These are phyloP conservation scores for Yamadazyma ubonensis DNA, from an alignment of 805 yeast genomes.

Conservation along the genomic window DNA sequence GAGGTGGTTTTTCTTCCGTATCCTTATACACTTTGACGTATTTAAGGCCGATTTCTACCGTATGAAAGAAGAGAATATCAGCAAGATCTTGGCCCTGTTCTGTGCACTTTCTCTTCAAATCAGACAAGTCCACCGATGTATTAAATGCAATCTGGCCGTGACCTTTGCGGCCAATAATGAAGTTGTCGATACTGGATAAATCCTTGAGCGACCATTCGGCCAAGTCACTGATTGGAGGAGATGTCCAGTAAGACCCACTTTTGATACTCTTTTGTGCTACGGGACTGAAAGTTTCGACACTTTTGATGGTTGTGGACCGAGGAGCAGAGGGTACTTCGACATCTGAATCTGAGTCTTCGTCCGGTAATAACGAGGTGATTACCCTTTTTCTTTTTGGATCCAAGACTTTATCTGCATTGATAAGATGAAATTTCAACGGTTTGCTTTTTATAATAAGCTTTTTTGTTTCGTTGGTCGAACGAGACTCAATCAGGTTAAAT, in stretches of 20 bases:
- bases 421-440: slow-evolving; percentile 41
- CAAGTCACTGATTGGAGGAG: slow-evolving; percentile 59
- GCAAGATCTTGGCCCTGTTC: slow-evolving; percentile 37
- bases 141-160: slow-evolving; percentile 67
- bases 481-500: slow-evolving; percentile 10
- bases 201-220: slow-evolving; percentile 43
- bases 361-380: slow-evolving; percentile 15
- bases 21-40: slow-evolving; percentile 65
- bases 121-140: slow-evolving; percentile 66
- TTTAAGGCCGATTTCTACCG: slow-evolving; percentile 43
- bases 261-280: no score
- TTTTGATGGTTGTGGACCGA: no score
- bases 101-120: slow-evolving; percentile 42
- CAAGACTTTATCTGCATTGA: slow-evolving; percentile 42
- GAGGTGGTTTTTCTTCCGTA: slow-evolving; percentile 50
- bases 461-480: slow-evolving; percentile 19
- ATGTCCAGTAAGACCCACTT: slow-evolving; percentile 62
- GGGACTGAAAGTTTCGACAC: no score
- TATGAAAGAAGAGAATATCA: slow-evolving; percentile 37
- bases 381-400: slow-evolving; percentile 33
- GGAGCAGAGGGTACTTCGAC: slow-evolving; percentile 2
- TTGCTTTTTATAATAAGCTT: slow-evolving; percentile 39
- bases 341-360: slow-evolving; percentile 11
- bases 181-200: slow-evolving; percentile 56
- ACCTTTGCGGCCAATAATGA: slow-evolving; percentile 66